These are phyloP conservation scores for Corylus heterophylla DNA, from an alignment of 306 rosid species.

Conservation along the genomic window DNA sequence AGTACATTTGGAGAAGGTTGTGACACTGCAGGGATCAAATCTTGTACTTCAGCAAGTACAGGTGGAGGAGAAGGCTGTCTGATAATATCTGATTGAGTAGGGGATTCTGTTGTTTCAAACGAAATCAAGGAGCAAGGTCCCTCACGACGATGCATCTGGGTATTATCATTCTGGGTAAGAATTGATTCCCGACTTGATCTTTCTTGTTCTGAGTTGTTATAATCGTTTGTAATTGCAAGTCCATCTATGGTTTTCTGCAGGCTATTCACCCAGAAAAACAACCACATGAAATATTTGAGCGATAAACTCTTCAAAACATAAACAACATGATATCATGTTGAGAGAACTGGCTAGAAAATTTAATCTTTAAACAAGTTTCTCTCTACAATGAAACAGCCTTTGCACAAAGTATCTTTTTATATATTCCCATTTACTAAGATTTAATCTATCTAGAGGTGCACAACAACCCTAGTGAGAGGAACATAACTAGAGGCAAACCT, in stretches of 20 bases:
- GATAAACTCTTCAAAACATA: slow-evolving; percentile 13
- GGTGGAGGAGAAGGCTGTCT: slow-evolving; percentile 96
- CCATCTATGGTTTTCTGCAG: slow-evolving; percentile 52
- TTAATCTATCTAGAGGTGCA: slow-evolving; percentile 15
- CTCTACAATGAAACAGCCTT: slow-evolving; percentile 13
- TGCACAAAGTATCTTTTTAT: neutral
- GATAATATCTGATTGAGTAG: slow-evolving; percentile 56
- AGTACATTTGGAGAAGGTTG: slow-evolving; percentile 90
- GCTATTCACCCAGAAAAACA: slow-evolving; percentile 46
- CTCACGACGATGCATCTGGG: slow-evolving; percentile 34
- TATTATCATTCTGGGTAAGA: slow-evolving; percentile 40
- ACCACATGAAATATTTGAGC: slow-evolving; percentile 19
- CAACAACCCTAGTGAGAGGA: slow-evolving; percentile 16
- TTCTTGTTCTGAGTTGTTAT: slow-evolving; percentile 37
- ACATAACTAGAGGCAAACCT: slow-evolving; percentile 51
- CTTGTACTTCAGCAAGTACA: slow-evolving; percentile 90
- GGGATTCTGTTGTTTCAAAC: slow-evolving; percentile 58
- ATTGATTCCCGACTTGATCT: slow-evolving; percentile 42
- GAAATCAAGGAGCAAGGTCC: slow-evolving; percentile 79
- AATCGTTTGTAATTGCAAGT: slow-evolving; percentile 38
- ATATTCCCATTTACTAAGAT: slow-evolving; percentile 2
- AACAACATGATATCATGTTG: slow-evolving; percentile 9
- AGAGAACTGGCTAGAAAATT: slow-evolving; percentile 10
- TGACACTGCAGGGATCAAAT: slow-evolving; percentile 71
- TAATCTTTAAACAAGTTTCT: slow-evolving; percentile 15